phyloP scores from a whole-genome alignment of 2,329 filamentous ascomycete genomes.

The Botrytis aclada region DNA sequence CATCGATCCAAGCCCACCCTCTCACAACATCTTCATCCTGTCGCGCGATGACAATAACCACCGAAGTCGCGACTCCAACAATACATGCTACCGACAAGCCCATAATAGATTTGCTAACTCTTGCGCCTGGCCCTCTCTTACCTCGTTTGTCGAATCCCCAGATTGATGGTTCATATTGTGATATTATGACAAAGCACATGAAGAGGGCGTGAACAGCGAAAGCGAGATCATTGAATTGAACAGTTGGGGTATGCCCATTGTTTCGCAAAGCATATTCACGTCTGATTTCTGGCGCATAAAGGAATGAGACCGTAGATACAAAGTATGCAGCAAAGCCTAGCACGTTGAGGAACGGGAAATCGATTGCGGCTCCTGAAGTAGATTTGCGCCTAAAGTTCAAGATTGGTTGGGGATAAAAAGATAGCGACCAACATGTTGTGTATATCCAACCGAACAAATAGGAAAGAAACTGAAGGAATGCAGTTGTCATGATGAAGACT shows the following conservation, averaged over 20 bases:
- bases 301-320: slow-evolving; percentile 69
- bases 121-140: slow-evolving; percentile 49
- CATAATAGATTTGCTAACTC: slow-evolving; percentile 58
- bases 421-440: slow-evolving; percentile 74
- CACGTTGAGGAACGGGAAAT: slow-evolving; percentile 77
- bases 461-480: slow-evolving; percentile 50
- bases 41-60: slow-evolving; percentile 44
- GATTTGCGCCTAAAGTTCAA: slow-evolving; percentile 74
- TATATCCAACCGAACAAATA: slow-evolving; percentile 73
- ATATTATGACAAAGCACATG: slow-evolving; percentile 68
- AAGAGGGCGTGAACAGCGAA: slow-evolving; percentile 81
- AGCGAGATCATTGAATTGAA: slow-evolving; percentile 83
- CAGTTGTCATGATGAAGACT: slow-evolving; percentile 28
- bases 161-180: slow-evolving; percentile 67
- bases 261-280: slow-evolving; percentile 81
- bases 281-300: slow-evolving; percentile 75
- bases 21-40: slow-evolving; percentile 42
- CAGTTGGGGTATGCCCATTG: slow-evolving; percentile 72
- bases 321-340: slow-evolving; percentile 73
- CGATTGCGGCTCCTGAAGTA: slow-evolving; percentile 80
- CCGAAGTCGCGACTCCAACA: slow-evolving; percentile 49
- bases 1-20: slow-evolving; percentile 61
- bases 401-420: slow-evolving; percentile 88
- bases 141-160: slow-evolving; percentile 72
- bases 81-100: slow-evolving; percentile 69